Conservation (phyloP, 2,329 filamentous ascomycete genomes). For the Pleomassaria siparia region DNA sequence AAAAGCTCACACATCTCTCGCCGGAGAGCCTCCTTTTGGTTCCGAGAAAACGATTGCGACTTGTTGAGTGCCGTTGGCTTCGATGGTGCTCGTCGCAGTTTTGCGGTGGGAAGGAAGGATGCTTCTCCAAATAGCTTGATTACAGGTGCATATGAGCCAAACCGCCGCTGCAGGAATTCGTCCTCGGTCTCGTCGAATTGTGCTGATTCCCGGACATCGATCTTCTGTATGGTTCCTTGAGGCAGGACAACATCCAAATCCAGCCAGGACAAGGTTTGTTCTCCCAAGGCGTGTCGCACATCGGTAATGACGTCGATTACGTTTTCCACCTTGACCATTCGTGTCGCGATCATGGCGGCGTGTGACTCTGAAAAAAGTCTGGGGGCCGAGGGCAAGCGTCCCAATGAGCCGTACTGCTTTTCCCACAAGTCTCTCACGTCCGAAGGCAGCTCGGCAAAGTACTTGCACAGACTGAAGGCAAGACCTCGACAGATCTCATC, state of each 20-base stretch:
- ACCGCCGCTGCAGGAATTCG: conserved; percentile 68
- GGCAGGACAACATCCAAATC: conserved; percentile 88
- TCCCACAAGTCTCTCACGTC: conserved; percentile 72
- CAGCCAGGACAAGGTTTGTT: conserved; percentile 80
- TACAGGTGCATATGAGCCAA: conserved; percentile 75
- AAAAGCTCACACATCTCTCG: conserved; percentile 89
- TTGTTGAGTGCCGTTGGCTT: conserved; percentile 79
- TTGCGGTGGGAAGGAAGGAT: conserved; percentile 83
- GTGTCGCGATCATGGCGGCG: conserved; percentile 84
- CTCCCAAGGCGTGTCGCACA: conserved; percentile 73
- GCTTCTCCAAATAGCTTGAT: conserved; percentile 80
- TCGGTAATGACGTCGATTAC: conserved; percentile 70
- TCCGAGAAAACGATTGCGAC: conserved; percentile 73
- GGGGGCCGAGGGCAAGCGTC: conserved; percentile 63
- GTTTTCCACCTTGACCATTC: conserved; percentile 81
- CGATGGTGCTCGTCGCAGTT: conserved; percentile 81
- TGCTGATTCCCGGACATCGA: conserved; percentile 54
- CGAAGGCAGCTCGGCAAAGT: conserved; percentile 84
- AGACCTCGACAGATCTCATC: conserved; percentile 90
- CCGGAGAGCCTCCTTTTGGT: conserved; percentile 81
- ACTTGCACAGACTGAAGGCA: conserved; percentile 90
- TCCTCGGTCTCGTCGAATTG: conserved; percentile 64
- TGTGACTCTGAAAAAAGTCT: conserved; percentile 86
- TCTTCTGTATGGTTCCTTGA: conserved; percentile 64
- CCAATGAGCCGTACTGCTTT: conserved; percentile 53